Conservation (phyloP, 2,329 filamentous ascomycete species). For the Hymenoscyphus salicellus region DNA sequence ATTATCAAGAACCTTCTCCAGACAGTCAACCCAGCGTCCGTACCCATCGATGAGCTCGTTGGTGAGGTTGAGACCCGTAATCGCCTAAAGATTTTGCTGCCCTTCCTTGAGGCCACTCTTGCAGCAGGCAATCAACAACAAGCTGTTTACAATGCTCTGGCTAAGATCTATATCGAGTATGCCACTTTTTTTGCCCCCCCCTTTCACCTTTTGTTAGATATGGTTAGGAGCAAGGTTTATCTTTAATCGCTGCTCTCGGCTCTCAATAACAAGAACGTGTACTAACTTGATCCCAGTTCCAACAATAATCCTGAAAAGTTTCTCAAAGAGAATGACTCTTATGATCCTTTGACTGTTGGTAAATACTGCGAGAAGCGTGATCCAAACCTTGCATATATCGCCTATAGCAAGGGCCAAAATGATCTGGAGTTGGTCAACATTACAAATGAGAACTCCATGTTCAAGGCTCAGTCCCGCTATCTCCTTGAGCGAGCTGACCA, state of each 20-base stretch:
- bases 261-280: too few relatives aligned
- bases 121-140: constrained; percentile 91
- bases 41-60: constrained; percentile 93
- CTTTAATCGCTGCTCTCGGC: too few relatives aligned
- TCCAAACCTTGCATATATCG: constrained; percentile 86
- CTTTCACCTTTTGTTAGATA: too few relatives aligned
- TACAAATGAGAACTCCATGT: constrained; percentile 99
- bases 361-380: constrained; percentile 99
- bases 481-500: constrained; percentile 83
- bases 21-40: constrained; percentile 78
- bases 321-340: constrained; percentile 94
- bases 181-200: too few relatives aligned
- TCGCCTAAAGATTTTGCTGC: constrained; percentile 88
- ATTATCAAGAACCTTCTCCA: constrained; percentile 90
- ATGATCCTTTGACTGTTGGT: constrained; percentile 86
- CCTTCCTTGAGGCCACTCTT: constrained; percentile 91
- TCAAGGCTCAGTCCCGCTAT: constrained; percentile 94
- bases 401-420: constrained; percentile 94
- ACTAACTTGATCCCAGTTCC: constrained; percentile 41
- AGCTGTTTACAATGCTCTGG: constrained; percentile 93
- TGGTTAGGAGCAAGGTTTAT: too few relatives aligned
- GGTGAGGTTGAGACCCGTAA: constrained; percentile 94
- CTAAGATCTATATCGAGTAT: constrained; percentile 86
- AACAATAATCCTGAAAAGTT: constrained; percentile 99
- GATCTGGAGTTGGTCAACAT: constrained; percentile 96